These are phyloP conservation scores for Tympanopsis confertula DNA, from an alignment of 2,329 filamentous ascomycete species.

Conservation along the genomic window DNA sequence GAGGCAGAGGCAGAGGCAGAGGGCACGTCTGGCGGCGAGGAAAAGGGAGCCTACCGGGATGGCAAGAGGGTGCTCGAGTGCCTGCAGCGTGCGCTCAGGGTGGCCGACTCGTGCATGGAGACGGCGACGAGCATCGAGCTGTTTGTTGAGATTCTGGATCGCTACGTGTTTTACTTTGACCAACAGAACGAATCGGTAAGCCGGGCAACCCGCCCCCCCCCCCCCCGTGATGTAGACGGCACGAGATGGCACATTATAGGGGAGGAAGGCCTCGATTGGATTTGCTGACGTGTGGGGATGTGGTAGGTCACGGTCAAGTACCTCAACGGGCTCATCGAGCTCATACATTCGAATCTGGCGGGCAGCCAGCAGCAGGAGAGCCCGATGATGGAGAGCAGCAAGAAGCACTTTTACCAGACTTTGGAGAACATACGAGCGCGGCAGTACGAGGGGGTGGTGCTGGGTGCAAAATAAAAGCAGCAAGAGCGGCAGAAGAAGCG, in stretches of 20 bases:
- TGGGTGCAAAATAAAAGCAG: constrained; percentile 37
- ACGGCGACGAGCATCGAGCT: constrained; percentile 92
- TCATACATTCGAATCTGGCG: constrained; percentile 91
- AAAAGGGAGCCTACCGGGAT: constrained; percentile 79
- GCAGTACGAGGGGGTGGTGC: constrained; percentile 85
- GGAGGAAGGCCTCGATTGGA: too few species aligned
- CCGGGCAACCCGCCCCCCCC: too few species aligned
- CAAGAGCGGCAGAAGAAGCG: too few species aligned
- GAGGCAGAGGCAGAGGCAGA: not conserved
- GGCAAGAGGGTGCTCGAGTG: constrained; percentile 95
- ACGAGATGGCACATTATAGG: too few species aligned
- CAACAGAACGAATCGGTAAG: constrained; percentile 82
- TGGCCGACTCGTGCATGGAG: constrained; percentile 98
- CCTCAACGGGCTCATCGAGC: constrained; percentile 90
- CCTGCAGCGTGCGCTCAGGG: constrained; percentile 83
- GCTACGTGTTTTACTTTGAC: constrained; percentile 99
- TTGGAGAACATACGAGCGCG: constrained; percentile 84
- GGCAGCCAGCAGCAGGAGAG: constrained; percentile 68
- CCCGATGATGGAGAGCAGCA: constrained; percentile 73
- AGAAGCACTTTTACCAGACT: constrained; percentile 88
- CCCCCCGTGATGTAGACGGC: not conserved
- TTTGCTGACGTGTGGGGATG: too few species aligned
- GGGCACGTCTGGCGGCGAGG: not conserved
- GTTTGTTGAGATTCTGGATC: constrained; percentile 95
- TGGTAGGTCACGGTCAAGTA: constrained; percentile 86